phyloP scores from a whole-genome alignment of 2,329 filamentous ascomycete species.

The Neonectria faginata region DNA sequence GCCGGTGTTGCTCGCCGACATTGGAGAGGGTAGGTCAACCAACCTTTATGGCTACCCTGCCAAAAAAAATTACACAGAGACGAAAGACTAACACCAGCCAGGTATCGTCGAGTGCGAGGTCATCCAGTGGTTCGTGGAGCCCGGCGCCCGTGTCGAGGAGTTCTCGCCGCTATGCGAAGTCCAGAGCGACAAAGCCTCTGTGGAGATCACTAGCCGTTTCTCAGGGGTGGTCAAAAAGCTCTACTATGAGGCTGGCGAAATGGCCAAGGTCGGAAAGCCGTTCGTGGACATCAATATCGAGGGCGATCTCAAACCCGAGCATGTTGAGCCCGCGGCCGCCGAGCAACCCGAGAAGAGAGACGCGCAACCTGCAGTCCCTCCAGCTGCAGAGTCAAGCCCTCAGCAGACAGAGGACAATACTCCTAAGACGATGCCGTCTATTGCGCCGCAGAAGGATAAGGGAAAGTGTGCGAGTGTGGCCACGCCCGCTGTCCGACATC shows the following conservation, averaged over 20 bases:
- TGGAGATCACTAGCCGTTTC: conserved; percentile 95
- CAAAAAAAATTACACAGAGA: not conserved
- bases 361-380: conserved; percentile 40
- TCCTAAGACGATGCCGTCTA: conserved; percentile 14
- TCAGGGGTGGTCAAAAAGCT: conserved; percentile 96
- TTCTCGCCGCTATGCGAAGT: conserved; percentile 99
- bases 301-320: conserved; percentile 70
- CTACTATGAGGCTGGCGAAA: conserved; percentile 94
- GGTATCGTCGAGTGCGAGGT: conserved; percentile 99
- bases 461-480: conserved; percentile 81
- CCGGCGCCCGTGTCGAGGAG: conserved; percentile 94
- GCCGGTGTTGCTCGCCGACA: conserved; percentile 85
- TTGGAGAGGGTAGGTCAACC: conserved; percentile 76
- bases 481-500: conserved; percentile 90
- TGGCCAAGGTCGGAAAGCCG: conserved; percentile 94
- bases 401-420: conserved; percentile 27
- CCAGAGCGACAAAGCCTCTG: conserved; percentile 93
- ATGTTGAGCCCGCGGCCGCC: conserved; percentile 51
- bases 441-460: conserved; percentile 50
- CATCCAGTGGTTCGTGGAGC: conserved; percentile 99
- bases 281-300: conserved; percentile 96
- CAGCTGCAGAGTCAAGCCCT: conserved; percentile 26
- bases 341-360: conserved; percentile 48
- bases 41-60: not conserved
- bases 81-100: conserved; percentile 51